Base-by-base conservation (phyloP, 169 alveolate species). In the Cyclospora cayetanensis region DNA sequence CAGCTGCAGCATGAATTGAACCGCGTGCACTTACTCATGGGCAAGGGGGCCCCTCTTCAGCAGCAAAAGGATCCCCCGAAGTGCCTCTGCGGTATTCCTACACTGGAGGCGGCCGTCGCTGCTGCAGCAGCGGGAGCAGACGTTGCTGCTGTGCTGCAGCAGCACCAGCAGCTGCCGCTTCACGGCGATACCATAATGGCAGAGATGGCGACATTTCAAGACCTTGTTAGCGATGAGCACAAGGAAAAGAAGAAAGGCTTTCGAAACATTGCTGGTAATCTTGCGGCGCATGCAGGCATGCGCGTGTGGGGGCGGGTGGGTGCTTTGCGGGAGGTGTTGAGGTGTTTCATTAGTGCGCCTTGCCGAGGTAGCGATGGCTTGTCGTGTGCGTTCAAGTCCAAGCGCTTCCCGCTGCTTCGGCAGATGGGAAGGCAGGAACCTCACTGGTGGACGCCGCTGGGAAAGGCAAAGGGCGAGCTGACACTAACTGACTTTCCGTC, bases 191-290 rank as follows among this genome's bases (percentile, higher is more conserved):
- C 63, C 65, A 74, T 74, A 2, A 15, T 74, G 55, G 37, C 60
- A 7, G 92, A 87, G 31, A 87, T 87, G 77, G 31, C 55, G 12
- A 53, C 55, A n/a, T 87, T 87, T 27, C 92, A 87, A 42, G 92
- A 72, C 53, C 63, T 87, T 15, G 92, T 87, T 65, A 68, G 9
- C 65, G 92, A 87, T n/a, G 92, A 87, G 50, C 86, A 68, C 43
- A 87, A 87, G 39, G 92, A 70, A 77, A 87, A 87, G 52, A 87
- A 34, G 29, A 87, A 70, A 35, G 55, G 65, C 60, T 87, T 87
- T 77, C 41, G 77, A 35, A 66, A 87, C 37, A 41, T 87, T 34
- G 92, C 92, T 9, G 74, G 85, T 74, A 41, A 74, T 50, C 7
- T 20, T n/a, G 2, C 80, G 25, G 80, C 15, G 27, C 29, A 1